phyloP scores from a whole-genome alignment of 306 rosid genomes.

The Mucuna pruriens region DNA sequence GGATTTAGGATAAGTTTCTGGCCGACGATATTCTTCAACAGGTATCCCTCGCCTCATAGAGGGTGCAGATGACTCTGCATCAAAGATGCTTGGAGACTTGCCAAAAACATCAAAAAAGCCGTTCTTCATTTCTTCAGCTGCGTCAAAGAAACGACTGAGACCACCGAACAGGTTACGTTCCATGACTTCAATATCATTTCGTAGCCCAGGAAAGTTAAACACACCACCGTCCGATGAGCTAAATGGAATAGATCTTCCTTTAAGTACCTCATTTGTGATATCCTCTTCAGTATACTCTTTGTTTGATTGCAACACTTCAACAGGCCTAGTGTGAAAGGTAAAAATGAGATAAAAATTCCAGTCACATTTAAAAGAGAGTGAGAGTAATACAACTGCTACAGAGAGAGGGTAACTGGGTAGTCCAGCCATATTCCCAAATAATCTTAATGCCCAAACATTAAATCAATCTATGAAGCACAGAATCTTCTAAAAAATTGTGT shows the following conservation, averaged over 20 bases:
- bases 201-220: conserved; percentile 77
- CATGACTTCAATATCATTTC: conserved; percentile 65
- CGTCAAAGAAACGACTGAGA: conserved; percentile 64
- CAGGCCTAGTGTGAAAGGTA: conserved; percentile 58
- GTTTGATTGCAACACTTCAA: conserved; percentile 79
- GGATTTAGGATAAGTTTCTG: conserved; percentile 47
- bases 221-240: conserved; percentile 54
- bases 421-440: background rate
- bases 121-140: conserved; percentile 76
- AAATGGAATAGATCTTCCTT: conserved; percentile 58
- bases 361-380: background rate
- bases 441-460: background rate
- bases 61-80: conserved; percentile 57
- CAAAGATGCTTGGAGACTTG: conserved; percentile 49
- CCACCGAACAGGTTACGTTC: conserved; percentile 62
- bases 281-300: conserved; percentile 85
- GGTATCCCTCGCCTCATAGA: conserved; percentile 61
- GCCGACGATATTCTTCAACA: conserved; percentile 47
- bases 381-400: background rate
- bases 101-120: conserved; percentile 57
- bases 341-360: conserved; percentile 12
- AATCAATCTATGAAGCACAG: conserved; percentile 20
- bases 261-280: conserved; percentile 65
- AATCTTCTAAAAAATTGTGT: background rate
- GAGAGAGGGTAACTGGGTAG: background rate